These are phyloP conservation scores for Streptanthus diversifolius DNA, from an alignment of 345 rosid species.

Conservation along the genomic window DNA sequence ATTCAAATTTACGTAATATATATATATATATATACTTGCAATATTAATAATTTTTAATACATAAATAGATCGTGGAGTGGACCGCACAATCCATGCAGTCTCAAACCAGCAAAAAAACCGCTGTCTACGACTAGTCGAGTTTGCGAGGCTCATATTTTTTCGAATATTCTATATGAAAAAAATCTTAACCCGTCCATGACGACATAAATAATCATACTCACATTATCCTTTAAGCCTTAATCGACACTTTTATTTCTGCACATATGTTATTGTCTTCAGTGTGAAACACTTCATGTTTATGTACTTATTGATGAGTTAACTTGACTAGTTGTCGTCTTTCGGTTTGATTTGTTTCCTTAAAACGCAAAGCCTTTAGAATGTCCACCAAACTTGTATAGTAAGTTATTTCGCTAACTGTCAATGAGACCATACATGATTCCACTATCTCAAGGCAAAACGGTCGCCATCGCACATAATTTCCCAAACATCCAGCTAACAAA, in stretches of 20 bases:
- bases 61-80: constrained; percentile 22
- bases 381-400: background rate
- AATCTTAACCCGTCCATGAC: background rate
- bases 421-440: background rate
- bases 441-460: background rate
- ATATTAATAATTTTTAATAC: background rate
- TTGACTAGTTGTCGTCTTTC: background rate
- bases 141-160: constrained; percentile 18
- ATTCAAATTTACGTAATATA: background rate
- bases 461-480: too few relatives aligned
- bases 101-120: constrained; percentile 11
- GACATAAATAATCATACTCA: background rate
- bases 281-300: constrained; percentile 3
- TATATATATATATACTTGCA: background rate
- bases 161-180: background rate
- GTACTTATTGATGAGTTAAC: background rate
- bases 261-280: background rate
- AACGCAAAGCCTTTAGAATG: background rate
- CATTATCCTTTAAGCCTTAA: background rate
- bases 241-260: background rate
- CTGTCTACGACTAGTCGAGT: constrained; percentile 8
- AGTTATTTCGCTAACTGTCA: background rate
- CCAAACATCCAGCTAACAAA: too few relatives aligned
- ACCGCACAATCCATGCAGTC: constrained; percentile 27
- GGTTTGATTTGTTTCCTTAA: background rate